These are phyloP conservation scores for Amanita molliuscula DNA, from an alignment of 768 basidiomycete genomes.

Conservation along the genomic window DNA sequence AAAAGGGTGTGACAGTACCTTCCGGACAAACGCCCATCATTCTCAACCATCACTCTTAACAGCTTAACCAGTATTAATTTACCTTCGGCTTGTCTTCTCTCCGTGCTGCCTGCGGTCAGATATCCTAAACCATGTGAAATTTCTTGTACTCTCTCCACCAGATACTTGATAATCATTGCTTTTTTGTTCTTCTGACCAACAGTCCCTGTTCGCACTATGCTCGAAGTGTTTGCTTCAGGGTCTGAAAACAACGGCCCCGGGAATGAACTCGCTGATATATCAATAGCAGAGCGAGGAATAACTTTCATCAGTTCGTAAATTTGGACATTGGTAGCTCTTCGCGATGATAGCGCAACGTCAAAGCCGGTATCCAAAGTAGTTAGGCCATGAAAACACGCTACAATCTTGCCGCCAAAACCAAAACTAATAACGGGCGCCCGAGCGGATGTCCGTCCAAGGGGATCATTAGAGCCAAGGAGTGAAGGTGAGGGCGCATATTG, in stretches of 20 bases:
- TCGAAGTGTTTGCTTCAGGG: constrained; percentile 48
- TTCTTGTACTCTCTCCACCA: constrained; percentile 67
- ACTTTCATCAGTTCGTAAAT: constrained; percentile 59
- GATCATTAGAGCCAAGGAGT: constrained; percentile 72
- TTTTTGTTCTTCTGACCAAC: constrained; percentile 79
- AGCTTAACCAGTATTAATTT: constrained; percentile 67
- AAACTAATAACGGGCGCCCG: constrained; percentile 79
- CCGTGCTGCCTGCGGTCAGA: constrained; percentile 36
- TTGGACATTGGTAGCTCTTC: constrained; percentile 58
- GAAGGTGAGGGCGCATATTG: constrained; percentile 83
- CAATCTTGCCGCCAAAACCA: constrained; percentile 87
- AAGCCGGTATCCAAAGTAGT: constrained; percentile 60
- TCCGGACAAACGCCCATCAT: constrained; percentile 82
- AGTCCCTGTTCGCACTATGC: constrained; percentile 62
- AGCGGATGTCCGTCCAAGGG: constrained; percentile 60
- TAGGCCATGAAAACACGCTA: constrained; percentile 79
- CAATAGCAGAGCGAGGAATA: constrained; percentile 57
- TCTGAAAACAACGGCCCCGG: constrained; percentile 88
- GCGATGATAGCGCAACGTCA: constrained; percentile 65
- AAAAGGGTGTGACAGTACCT: constrained; percentile 37
- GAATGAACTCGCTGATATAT: constrained; percentile 45
- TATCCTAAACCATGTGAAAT: constrained; percentile 71
- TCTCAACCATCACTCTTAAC: constrained; percentile 73
- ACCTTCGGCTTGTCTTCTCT: constrained; percentile 59
- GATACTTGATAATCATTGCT: constrained; percentile 61